phyloP scores from a whole-genome alignment of 1,139 yeast species.

The Schizosaccharomyces versatilis region DNA sequence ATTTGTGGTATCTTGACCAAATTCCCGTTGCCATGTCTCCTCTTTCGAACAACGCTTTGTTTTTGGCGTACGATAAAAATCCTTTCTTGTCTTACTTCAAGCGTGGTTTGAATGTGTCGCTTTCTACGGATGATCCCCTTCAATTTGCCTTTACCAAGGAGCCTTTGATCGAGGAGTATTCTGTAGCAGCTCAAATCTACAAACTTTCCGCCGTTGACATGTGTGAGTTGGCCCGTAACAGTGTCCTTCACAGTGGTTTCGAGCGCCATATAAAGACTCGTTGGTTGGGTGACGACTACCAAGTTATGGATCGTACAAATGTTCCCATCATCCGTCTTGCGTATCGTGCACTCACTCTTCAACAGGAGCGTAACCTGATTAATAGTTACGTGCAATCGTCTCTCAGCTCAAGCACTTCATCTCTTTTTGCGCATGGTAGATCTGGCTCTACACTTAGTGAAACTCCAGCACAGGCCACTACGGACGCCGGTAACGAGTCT shows the following conservation, averaged over 20 bases:
- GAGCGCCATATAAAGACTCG: conserved; percentile 65
- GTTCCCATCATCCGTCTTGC: conserved; percentile 74
- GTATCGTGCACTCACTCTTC: conserved; percentile 17
- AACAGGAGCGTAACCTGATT: not conserved
- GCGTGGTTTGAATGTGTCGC: conserved; percentile 78
- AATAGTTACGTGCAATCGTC: not conserved
- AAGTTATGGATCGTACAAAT: conserved; percentile 62
- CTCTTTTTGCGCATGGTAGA: not conserved
- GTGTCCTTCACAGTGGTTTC: conserved; percentile 83
- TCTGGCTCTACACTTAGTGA: not conserved
- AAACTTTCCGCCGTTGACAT: conserved; percentile 82
- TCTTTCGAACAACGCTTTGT: conserved; percentile 81
- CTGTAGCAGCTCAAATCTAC: conserved; percentile 93
- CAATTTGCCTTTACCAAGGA: conserved; percentile 93
- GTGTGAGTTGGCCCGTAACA: conserved; percentile 73
- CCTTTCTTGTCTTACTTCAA: conserved; percentile 80
- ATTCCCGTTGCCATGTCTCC: conserved; percentile 99
- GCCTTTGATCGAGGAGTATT: conserved; percentile 91
- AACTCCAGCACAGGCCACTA: too few species aligned
- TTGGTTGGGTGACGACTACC: conserved; percentile 69
- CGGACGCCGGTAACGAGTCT: not conserved
- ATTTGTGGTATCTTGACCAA: conserved; percentile 77
- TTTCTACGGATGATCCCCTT: conserved; percentile 81
- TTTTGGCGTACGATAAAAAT: conserved; percentile 80
- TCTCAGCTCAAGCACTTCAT: not conserved